A percentile compares a stretch with the other conserved stretches of the same genome.
These are phyloP conservation scores for Lumnitzera littorea DNA, from an alignment of 345 rosid genomes.

Conservation along the genomic window DNA sequence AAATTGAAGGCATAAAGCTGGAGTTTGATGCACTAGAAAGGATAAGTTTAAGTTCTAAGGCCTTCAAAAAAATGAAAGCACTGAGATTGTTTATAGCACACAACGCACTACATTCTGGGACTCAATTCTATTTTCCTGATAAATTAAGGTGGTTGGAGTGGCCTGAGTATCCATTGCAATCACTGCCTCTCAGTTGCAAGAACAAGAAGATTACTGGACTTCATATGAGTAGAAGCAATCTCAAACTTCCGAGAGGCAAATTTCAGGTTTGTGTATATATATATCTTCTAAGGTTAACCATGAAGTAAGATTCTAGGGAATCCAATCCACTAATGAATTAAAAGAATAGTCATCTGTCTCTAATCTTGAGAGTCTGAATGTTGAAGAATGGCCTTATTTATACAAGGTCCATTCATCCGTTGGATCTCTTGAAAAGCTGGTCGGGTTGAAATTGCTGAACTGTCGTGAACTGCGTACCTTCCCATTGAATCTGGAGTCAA, in stretches of 20 bases:
- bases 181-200: not conserved
- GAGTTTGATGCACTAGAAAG: not conserved
- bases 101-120: not conserved
- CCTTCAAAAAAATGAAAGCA: slow-evolving; percentile 6
- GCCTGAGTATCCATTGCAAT: not conserved
- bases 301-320: not conserved
- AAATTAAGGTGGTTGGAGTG: slow-evolving; percentile 11
- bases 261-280: not conserved
- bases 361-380: slow-evolving; percentile 8
- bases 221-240: not conserved
- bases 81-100: not conserved
- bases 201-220: slow-evolving; percentile 2
- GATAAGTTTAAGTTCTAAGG: not conserved
- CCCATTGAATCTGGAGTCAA: not conserved
- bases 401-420: slow-evolving; percentile 2
- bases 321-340: no score
- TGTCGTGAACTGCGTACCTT: slow-evolving; percentile 3
- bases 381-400: slow-evolving; percentile 4
- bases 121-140: not conserved
- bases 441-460: not conserved
- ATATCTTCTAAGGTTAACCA: no score
- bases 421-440: not conserved
- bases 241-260: not conserved
- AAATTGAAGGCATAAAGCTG: slow-evolving; percentile 5
- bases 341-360: not conserved